Percentiles rank a stretch among this genome's conserved stretches.
Conservation (phyloP, 805 yeast species). For the Wickerhamomyces subpelliculosus region DNA sequence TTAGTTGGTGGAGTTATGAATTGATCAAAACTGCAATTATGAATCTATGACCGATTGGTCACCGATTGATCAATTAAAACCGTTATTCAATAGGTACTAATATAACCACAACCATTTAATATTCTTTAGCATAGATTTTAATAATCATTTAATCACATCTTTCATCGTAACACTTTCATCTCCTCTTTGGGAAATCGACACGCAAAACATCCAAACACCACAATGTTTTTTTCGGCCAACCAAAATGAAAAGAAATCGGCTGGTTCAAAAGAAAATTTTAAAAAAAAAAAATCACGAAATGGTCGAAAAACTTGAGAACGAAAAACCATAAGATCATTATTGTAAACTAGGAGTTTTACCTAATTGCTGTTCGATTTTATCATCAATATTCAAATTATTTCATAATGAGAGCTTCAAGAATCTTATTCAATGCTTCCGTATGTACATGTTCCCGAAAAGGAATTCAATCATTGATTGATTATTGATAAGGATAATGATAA, state of each 20-base stretch:
- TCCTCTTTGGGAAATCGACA: constrained; percentile 6
- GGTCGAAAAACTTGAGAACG: too few relatives aligned
- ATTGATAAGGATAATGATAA: not conserved
- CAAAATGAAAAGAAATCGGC: constrained; percentile 5
- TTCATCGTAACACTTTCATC: too few relatives aligned
- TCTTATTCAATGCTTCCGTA: constrained; percentile 40
- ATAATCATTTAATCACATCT: too few relatives aligned
- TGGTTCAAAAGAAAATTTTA: not conserved
- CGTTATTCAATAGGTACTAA: not conserved
- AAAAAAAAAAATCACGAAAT: not conserved
- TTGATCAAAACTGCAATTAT: constrained; percentile 52
- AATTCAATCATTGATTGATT: too few relatives aligned
- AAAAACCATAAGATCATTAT: not conserved
- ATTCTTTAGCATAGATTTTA: too few relatives aligned
- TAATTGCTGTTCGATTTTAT: not conserved
- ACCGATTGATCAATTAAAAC: too few relatives aligned
- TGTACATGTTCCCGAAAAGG: too few relatives aligned
- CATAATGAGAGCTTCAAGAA: constrained; percentile 44
- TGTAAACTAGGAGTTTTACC: not conserved
- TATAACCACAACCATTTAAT: too few relatives aligned
- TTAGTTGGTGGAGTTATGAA: constrained; percentile 87
- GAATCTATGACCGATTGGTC: too few relatives aligned
- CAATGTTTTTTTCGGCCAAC: constrained; percentile 5
- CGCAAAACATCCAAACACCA: constrained; percentile 3
- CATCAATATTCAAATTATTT: not conserved